Percentiles rank a stretch among this genome's conserved stretches.
phyloP scores from a whole-genome alignment of 2,329 filamentous ascomycete species.

The Xylariaceae sp. region DNA sequence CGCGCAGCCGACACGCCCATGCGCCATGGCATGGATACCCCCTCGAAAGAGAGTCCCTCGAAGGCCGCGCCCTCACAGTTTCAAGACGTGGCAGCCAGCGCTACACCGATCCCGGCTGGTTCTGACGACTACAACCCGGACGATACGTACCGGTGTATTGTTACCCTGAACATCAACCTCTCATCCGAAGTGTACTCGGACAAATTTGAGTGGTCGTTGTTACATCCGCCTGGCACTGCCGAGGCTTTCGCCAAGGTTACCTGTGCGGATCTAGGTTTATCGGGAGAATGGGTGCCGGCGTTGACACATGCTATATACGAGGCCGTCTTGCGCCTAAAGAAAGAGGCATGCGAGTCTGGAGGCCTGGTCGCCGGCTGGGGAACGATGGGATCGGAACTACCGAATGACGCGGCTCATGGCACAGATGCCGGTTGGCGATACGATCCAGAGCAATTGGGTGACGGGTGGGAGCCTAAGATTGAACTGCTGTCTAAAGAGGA shows the following conservation, averaged over 20 bases:
- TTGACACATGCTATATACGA: conserved; percentile 98
- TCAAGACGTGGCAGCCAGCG: conserved; percentile 62
- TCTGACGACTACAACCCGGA: conserved; percentile 80
- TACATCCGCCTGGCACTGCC: conserved; percentile 85
- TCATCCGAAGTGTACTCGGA: conserved; percentile 90
- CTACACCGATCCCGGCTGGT: conserved; percentile 57
- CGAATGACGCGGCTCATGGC: conserved; percentile 83
- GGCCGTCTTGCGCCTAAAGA: conserved; percentile 84
- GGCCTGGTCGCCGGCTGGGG: conserved; percentile 73
- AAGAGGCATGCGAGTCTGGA: conserved; percentile 90
- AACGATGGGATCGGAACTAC: conserved; percentile 64
- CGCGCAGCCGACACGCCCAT: conserved; percentile 55
- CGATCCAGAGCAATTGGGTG: conserved; percentile 81
- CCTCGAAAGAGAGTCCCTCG: conserved; percentile 46
- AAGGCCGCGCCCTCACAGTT: conserved; percentile 40
- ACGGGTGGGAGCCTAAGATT: conserved; percentile 79
- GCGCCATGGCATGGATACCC: conserved; percentile 47
- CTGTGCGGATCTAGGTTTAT: conserved; percentile 82
- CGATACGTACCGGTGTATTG: conserved; percentile 89
- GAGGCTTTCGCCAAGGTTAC: conserved; percentile 90
- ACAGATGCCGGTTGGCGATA: conserved; percentile 88
- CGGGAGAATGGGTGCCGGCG: conserved; percentile 88
- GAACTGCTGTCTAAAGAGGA: conserved; percentile 86
- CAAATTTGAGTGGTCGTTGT: conserved; percentile 94
- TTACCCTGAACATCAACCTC: conserved; percentile 85